Evolutionary conservation across 768 basidiomycete species (phyloP), one percentile per base, ranked within the genome.

Genomic region (Pleurotus pulmonarius): DNA sequence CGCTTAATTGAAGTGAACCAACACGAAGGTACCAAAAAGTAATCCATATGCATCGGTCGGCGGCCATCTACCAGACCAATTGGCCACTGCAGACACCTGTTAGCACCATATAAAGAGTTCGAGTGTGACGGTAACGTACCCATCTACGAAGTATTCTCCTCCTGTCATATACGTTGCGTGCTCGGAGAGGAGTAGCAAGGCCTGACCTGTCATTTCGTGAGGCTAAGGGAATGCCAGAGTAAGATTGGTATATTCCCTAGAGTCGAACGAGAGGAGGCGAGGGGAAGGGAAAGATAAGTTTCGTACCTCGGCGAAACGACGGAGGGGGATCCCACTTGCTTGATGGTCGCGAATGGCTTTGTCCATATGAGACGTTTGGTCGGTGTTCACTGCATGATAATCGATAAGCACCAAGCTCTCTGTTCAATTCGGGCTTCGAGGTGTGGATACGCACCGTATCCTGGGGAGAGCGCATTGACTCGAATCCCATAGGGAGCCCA

Each of bases 391-490:
- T 83, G 54, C 1, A 34, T n/a, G 25, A 34, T 26, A 8, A 26
- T 26, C 5, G 26, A 26, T 26, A 26, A 26, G 8, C 26, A 5
- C 26, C 8, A 26, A 5, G 26, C 6, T 26, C 26, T 26, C 26
- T 5, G 2, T 26, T 26, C 26, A 26, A 26, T 26, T 26, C 26
- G 26, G 26, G 26, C 3, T 20, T 20, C 1, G 20, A 43, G 2
- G 9, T 41, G 15, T 18, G 57, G 49, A 15, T 5, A 71, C 75
- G 62, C 54, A 75, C 75, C 73, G 52, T 87, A 87, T 16, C 86
- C 86, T 0, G 86, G 86, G 7, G 81, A 83, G 16, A 88, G 58
- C 0, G 80, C 74, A 64, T 88, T 88, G 1, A 84, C 83, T 5
- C 83, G 73, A 46, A 88, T 86, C 5, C 64, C 66, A 49, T 74